Base-by-base conservation (phyloP, 1,284 basidiomycete species). In the Trichosporon sp. region DNA sequence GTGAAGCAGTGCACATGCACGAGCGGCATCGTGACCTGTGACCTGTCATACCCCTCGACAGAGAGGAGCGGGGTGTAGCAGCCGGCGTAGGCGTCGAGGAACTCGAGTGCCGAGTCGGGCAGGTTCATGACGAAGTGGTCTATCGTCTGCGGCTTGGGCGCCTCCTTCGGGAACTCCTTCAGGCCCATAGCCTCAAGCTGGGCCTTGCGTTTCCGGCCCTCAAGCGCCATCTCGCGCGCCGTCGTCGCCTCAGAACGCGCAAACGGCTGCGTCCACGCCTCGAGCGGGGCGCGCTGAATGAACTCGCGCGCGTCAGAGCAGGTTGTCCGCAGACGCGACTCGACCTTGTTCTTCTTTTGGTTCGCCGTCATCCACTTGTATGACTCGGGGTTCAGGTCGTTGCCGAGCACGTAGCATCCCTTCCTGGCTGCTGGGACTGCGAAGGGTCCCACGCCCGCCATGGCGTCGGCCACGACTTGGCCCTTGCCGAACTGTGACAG, bases 1-100 rank as follows among this genome's bases (percentile, higher is more conserved):
- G 94, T 95, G 83, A 99, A 99, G 85, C 95, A 98, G 83, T 99
- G 92, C 73, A 94, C 96, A 81, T 99, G 97, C 7, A 99, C 88
- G 87, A 94, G 89, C 0, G 97, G 96, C 89, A 94, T 90, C 63
- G 70, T 76, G n/a, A 85, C 82, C 68, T 32, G 46, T 12, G 70
- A 43, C 16, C 71, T 67, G 61, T 71, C 72, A 43, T 81, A 80
- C 1, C 74, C 80, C 0, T 54, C 40, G 19, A 74, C 67, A 1
- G 61, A 54, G 2, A 78, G 56, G 0, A 85, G 64, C 82, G 85
- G 46, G 79, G 79, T 48, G 84, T 84, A 80, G 91, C 87, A 74
- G 0, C 94, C 94, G 1, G 88, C 88, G 85, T 92, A 98, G 0
- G 92, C 92, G 78, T 93, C 92, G 69, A 99, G 86, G 84, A 99